These are phyloP conservation scores for Arabidopsis hybrid DNA, from an alignment of 441 rosid species.

Conservation along the genomic window DNA sequence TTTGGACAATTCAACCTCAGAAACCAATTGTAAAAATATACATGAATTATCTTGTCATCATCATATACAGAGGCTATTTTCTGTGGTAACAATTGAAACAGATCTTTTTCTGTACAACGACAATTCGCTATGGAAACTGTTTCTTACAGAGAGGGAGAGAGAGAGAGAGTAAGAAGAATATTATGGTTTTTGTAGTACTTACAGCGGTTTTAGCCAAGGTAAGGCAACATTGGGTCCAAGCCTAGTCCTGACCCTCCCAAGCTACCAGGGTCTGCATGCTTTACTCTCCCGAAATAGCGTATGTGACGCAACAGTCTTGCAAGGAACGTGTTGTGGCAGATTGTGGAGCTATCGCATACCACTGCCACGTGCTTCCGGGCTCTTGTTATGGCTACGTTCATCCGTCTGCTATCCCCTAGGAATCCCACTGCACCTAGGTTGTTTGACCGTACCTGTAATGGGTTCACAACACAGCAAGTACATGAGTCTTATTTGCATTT, in stretches of 20 bases:
- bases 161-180: neutral
- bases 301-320: constrained; percentile 93
- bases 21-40: constrained; percentile 4
- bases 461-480: constrained; percentile 7
- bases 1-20: neutral
- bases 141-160: neutral
- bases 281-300: constrained; percentile 87
- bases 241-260: constrained; percentile 92
- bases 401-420: constrained; percentile 91
- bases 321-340: constrained; percentile 91
- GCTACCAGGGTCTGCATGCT: constrained; percentile 86
- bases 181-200: constrained; percentile 11
- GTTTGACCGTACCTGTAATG: constrained; percentile 86
- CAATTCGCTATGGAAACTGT: constrained; percentile 35
- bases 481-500: constrained; percentile 6
- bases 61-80: constrained; percentile 33
- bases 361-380: constrained; percentile 89
- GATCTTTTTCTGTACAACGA: constrained; percentile 43
- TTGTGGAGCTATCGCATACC: constrained; percentile 95
- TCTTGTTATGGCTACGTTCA: constrained; percentile 96
- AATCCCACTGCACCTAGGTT: constrained; percentile 94
- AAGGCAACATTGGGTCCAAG: constrained; percentile 93
- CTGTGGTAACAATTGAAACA: constrained; percentile 31
- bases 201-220: constrained; percentile 56
- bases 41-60: constrained; percentile 12